Conservation (phyloP, 495 filamentous ascomycete genomes). For the Neurospora sp. region DNA sequence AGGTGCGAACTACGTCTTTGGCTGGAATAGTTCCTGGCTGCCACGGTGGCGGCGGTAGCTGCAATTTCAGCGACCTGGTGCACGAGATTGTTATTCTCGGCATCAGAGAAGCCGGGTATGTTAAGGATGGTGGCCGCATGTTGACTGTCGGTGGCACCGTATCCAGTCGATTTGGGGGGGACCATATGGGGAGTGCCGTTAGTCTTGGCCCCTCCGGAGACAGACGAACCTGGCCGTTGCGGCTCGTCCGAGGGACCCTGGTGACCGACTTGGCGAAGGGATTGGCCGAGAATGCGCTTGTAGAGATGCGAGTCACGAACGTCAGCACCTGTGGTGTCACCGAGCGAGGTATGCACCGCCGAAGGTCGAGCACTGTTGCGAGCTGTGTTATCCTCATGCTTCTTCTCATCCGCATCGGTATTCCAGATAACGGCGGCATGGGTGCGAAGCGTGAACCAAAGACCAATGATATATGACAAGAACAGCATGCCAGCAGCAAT, state of each 20-base stretch:
- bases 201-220: constrained; percentile 15
- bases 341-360: constrained; percentile 22
- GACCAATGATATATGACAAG: constrained; percentile 82
- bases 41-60: constrained; percentile 80
- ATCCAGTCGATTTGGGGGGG: constrained; percentile 51
- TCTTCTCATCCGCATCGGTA: constrained; percentile 76
- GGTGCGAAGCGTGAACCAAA: constrained; percentile 93
- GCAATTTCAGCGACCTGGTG: constrained; percentile 85
- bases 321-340: constrained; percentile 33
- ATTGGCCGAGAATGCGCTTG: constrained; percentile 86
- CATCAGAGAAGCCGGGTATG: constrained; percentile 60
- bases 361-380: constrained; percentile 31
- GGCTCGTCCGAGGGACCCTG: constrained; percentile 37
- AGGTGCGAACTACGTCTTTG: constrained; percentile 13
- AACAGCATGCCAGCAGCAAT: constrained; percentile 77
- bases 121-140: constrained; percentile 31
- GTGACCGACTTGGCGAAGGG: constrained; percentile 67
- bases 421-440: constrained; percentile 98
- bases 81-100: constrained; percentile 69
- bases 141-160: constrained; percentile 16
- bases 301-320: constrained; percentile 83
- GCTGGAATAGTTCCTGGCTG: constrained; percentile 59
- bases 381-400: constrained; percentile 36
- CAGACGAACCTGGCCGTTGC: constrained; percentile 32
- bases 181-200: constrained; percentile 54